Evolutionary conservation across 2,329 filamentous ascomycete species (phyloP), one percentile per base, ranked within the genome.

Genomic region (Aureobasidium sp.): DNA sequence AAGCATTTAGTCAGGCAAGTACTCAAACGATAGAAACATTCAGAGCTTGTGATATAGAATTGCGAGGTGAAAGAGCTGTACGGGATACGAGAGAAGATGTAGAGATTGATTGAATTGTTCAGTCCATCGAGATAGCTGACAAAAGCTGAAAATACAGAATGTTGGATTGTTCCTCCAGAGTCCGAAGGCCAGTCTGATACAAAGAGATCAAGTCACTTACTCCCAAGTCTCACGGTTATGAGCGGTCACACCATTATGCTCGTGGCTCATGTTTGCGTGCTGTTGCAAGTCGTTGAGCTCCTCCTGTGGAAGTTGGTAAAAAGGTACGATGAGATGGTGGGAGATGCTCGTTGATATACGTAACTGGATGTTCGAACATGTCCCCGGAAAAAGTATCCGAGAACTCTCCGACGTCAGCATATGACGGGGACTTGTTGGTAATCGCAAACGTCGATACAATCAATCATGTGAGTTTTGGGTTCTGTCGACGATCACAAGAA

Each of bases 221-320:
- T 74, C 66, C 64, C 72, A 73, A 2, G 70, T 70, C 44, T 70
- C 66, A 29, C 70, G 64, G 62, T 74, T 74, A 42, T 70, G 69
- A 64, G 72, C 71, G 27, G 71, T 70, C 63, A 73, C 69, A 7
- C 68, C 68, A 7, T 32, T 36, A 29, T 53, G n/a, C 5, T 36
- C 36, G 34, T 50, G 23, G 46, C 66, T 68, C 71, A 73, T 73
- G 48, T 5, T 46, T 34, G n/a, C 36, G 10, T n/a, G 8, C 7
- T 34, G 6, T 6, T 34, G 32, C 3, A 32, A 32, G 29, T 32
- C 29, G 29, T 32, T 8, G 5, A 5, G 29, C 5, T 32, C 1
- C 2, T 32, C 2, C 20, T 20, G 20, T 20, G 20, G 20, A 20
- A 1, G 20, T 20, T 20, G 20, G 20, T 20, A 20, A 20, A 1